Evolutionary conservation across 2,329 filamentous ascomycete genomes (phyloP).

Genomic region (Aspergillus sp.): DNA sequence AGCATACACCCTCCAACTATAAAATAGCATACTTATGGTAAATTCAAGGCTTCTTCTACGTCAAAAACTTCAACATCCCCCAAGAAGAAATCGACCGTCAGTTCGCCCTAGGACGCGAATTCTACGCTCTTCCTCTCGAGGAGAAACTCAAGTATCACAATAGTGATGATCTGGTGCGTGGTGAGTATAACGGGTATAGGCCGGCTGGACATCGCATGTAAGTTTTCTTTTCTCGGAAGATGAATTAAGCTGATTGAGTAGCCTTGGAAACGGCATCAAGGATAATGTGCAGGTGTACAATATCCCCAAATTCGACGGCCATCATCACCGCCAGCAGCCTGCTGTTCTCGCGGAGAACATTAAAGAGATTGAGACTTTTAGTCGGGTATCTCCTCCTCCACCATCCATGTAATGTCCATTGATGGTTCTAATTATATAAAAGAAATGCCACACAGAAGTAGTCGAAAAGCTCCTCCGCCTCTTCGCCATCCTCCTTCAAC

Average conservation of each 20-base stretch:
- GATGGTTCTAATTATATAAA: too few relatives aligned
- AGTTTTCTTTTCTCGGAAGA: constrained; percentile 7
- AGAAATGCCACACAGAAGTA: constrained; percentile 29
- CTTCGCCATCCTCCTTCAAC: constrained; percentile 57
- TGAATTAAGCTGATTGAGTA: constrained; percentile 6
- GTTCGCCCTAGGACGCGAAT: constrained; percentile 56
- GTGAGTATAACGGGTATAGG: constrained; percentile 55
- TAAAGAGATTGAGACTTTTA: constrained; percentile 53
- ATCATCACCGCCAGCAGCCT: constrained; percentile 45
- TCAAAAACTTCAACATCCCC: constrained; percentile 58
- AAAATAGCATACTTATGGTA: constrained; percentile 10
- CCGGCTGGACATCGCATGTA: constrained; percentile 40
- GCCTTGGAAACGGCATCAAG: constrained; percentile 36
- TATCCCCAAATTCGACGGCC: constrained; percentile 53
- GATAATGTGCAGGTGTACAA: constrained; percentile 60
- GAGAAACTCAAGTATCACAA: constrained; percentile 56
- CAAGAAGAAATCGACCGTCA: constrained; percentile 58
- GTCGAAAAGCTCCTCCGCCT: constrained; percentile 49
- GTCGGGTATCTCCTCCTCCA: constrained; percentile 23
- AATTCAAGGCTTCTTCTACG: constrained; percentile 57
- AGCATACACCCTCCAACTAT: constrained; percentile 8
- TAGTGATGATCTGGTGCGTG: constrained; percentile 43
- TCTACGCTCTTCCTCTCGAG: constrained; percentile 53
- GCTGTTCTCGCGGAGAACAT: constrained; percentile 46
- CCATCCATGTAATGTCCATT: too few relatives aligned